phyloP scores from a whole-genome alignment of 345 rosid species.

The Syzygium grande region DNA sequence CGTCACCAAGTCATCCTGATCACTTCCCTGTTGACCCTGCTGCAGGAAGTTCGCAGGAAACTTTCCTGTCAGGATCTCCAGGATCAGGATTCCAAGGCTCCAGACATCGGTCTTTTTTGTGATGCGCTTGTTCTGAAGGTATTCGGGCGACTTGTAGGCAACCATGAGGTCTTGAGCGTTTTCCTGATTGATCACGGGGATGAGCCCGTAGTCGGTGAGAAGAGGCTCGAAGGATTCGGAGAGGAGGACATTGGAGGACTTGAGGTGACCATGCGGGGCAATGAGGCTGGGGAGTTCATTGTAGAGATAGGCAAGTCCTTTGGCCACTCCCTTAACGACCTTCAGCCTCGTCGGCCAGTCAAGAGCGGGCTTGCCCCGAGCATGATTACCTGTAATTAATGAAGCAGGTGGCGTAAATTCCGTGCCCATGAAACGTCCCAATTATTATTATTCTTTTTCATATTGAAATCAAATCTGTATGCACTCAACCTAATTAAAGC shows the following conservation, averaged over 20 bases:
- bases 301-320: conserved; percentile 56
- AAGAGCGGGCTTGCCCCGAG: conserved; percentile 40
- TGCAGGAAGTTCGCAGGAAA: conserved; percentile 47
- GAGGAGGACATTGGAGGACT: conserved; percentile 80
- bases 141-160: conserved; percentile 89
- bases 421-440: not conserved
- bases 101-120: conserved; percentile 90
- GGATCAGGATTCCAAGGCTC: conserved; percentile 65
- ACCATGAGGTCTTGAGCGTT: conserved; percentile 72
- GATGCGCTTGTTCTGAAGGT: conserved; percentile 39
- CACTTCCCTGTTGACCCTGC: conserved; percentile 21
- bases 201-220: conserved; percentile 61
- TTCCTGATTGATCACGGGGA: conserved; percentile 76
- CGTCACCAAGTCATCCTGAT: conserved; percentile 16
- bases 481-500: not conserved
- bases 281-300: conserved; percentile 61
- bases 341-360: conserved; percentile 71
- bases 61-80: conserved; percentile 69
- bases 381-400: conserved; percentile 33
- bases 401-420: not conserved
- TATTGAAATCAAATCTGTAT: not conserved
- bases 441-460: not conserved
- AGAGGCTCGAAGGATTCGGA: conserved; percentile 43
- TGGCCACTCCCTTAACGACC: conserved; percentile 64
- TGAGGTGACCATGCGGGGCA: conserved; percentile 86